phyloP scores from a whole-genome alignment of 2,329 filamentous ascomycete species.

The Colletotrichum tamarilloi region DNA sequence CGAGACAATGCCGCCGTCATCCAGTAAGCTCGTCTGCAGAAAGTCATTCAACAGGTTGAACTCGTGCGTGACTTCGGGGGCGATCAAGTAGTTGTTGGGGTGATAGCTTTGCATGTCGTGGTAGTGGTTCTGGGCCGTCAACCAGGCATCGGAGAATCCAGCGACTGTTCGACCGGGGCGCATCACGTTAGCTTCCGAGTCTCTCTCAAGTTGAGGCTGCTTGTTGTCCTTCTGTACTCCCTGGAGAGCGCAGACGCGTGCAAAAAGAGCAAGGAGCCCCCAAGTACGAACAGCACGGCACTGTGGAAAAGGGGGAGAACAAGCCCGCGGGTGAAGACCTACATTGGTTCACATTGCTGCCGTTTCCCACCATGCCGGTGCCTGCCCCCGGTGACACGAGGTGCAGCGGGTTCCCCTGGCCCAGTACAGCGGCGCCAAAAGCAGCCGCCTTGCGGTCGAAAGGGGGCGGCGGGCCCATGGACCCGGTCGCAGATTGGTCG shows the following conservation, averaged over 20 bases:
- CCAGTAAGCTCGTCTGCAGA: constrained; percentile 88
- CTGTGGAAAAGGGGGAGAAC: constrained; percentile 18
- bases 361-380: constrained; percentile 66
- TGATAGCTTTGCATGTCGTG: constrained; percentile 96
- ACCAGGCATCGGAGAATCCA: constrained; percentile 85
- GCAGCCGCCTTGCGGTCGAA: constrained; percentile 46
- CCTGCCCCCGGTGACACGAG: constrained; percentile 79
- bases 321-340: constrained; percentile 55
- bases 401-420: constrained; percentile 67
- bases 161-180: constrained; percentile 64
- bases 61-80: constrained; percentile 92
- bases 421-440: constrained; percentile 47
- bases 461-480: constrained; percentile 64
- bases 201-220: neutral
- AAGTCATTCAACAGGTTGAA: constrained; percentile 98
- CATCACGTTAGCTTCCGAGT: constrained; percentile 15
- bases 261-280: neutral
- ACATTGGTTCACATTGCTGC: constrained; percentile 79
- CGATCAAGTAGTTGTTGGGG: constrained; percentile 88
- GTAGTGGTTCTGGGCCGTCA: constrained; percentile 82
- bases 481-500: constrained; percentile 59
- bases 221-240: neutral
- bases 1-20: constrained; percentile 79
- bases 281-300: constrained; percentile 4
- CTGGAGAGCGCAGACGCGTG: constrained; percentile 34